Base-by-base conservation (phyloP, 2,329 filamentous ascomycete genomes). In the Cladosporium velox region DNA sequence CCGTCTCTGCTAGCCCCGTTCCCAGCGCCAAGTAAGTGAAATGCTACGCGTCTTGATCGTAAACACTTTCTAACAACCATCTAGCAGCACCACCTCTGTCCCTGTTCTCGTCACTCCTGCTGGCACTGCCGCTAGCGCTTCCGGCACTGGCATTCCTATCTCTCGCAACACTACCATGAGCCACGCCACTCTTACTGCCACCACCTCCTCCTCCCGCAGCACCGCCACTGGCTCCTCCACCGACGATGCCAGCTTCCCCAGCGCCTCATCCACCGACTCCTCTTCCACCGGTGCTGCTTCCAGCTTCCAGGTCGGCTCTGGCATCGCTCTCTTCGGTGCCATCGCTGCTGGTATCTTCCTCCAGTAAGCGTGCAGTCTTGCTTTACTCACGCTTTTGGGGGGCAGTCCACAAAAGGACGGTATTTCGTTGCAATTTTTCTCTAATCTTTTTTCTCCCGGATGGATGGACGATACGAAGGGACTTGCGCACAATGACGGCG, bases 301-400 rank as follows among this genome's bases (percentile, higher is more conserved):
- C 21, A 71, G 75, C 61, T 70, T 74, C 14, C 55, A 68, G 62
- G 51, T 66, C 57, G 70, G 73, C 63, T 78, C 76, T 73, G 77
- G 77, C 21, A 59, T 81, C 47, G 76, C 79, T 41, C 72, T 81
- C 66, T 71, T 80, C 65, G 75, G 79, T 65, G 79, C 76, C 61
- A 72, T 78, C 24, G 80, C 77, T 65, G 79, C 78, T 38, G 75
- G 81, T 66, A 75, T 76, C 47, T 65, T 60, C 47, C 24, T 65
- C 18, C 64, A 65, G 51, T 65, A 60, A 60, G 34, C 57, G 32
- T 30, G 32, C 28, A 64, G 18, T 10, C 57, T 30, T 32, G 5
- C 26, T 21, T 47, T 15, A 12, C 8, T 61, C 24, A 38, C 15
- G 44, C 3, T 32, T 32, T 32, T 32, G 30, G 44, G 12, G 47